Base-by-base conservation (phyloP, 1,284 basidiomycete species). In the Somion occarium region DNA sequence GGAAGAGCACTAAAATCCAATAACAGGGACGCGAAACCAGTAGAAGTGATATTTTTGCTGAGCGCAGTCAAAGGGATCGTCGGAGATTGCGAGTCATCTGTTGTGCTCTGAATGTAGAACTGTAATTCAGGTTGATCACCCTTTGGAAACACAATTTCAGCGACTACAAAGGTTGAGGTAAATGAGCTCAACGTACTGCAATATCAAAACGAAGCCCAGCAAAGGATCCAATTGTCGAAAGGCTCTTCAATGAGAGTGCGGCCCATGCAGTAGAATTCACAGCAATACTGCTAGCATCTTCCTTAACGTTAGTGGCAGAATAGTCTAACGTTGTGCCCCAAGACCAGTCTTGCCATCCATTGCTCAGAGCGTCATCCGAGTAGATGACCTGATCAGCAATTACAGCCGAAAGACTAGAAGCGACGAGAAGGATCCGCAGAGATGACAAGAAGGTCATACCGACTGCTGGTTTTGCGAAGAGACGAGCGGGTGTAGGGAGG, bases 271-370 rank as follows among this genome's bases (percentile, higher is more conserved):
- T 49, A 2, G 74, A 75, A 54, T 63, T 70, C 42, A 74, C 68
- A 18, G 68, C 72, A 44, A 76, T 68, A 53, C 73, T 73, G 59
- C 69, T 73, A 3, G 64, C 59, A 7, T 75, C 75, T 47, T 66
- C 64, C 46, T 66, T 62, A 26, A 73, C 50, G 56, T 74, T 74
- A 9, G 74, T 77, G 9, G 75, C 73, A n/a, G 65, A 69, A 52
- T 68, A 76, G 62, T 73, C 58, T 52, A 77, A 64, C 18, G 61
- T 67, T 30, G 67, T 71, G 49, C 69, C 64, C 76, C 76, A 79
- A 52, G 72, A 73, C 76, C 76, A 79, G 63, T 79, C 68, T 53
- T 79, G 69, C 75, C 76, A 78, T 19, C 71, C 73, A 22, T 66
- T 57, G 18, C 70, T 65, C 38, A 78, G 69, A 18, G 63, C 62